These are phyloP conservation scores for Hymenoscyphus fraxineus DNA, from an alignment of 2,329 filamentous ascomycete genomes.

Conservation along the genomic window DNA sequence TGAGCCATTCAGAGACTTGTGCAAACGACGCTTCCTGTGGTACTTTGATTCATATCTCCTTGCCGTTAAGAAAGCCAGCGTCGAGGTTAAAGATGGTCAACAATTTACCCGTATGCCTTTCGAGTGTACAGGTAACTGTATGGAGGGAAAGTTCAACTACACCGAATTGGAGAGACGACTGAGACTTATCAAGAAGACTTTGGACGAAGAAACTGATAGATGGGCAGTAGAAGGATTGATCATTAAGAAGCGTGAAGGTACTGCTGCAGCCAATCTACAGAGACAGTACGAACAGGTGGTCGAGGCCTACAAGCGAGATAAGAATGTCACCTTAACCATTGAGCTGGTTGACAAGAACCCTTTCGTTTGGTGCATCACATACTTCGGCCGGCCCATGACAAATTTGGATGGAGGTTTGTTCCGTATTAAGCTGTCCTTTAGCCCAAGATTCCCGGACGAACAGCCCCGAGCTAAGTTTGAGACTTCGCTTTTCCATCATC, in stretches of 20 bases:
- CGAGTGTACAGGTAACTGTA: slow-evolving; percentile 70
- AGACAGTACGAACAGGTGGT: slow-evolving; percentile 82
- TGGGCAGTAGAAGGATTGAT: slow-evolving; percentile 70
- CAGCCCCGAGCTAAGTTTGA: slow-evolving; percentile 81
- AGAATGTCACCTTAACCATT: slow-evolving; percentile 69
- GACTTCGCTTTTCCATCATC: slow-evolving; percentile 82
- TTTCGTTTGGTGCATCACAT: slow-evolving; percentile 83
- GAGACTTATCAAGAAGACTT: slow-evolving; percentile 60
- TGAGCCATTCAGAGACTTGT: slow-evolving; percentile 84
- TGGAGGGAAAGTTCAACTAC: slow-evolving; percentile 87
- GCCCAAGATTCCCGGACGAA: slow-evolving; percentile 80
- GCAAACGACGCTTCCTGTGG: slow-evolving; percentile 91
- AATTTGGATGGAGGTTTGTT: slow-evolving; percentile 91
- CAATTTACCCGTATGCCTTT: slow-evolving; percentile 83
- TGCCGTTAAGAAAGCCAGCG: slow-evolving; percentile 62
- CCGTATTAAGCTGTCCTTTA: slow-evolving; percentile 73
- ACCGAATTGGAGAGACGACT: slow-evolving; percentile 67
- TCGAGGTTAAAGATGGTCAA: slow-evolving; percentile 59
- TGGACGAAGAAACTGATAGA: slow-evolving; percentile 65
- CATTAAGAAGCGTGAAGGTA: slow-evolving; percentile 61
- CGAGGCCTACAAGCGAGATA: slow-evolving; percentile 67
- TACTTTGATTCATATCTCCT: slow-evolving; percentile 86
- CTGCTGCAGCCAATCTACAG: slow-evolving; percentile 76
- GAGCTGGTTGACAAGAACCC: slow-evolving; percentile 77
- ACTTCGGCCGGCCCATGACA: slow-evolving; percentile 89